Base-by-base conservation (phyloP, 2,329 filamentous ascomycete species). In the Aspergillus sp. region DNA sequence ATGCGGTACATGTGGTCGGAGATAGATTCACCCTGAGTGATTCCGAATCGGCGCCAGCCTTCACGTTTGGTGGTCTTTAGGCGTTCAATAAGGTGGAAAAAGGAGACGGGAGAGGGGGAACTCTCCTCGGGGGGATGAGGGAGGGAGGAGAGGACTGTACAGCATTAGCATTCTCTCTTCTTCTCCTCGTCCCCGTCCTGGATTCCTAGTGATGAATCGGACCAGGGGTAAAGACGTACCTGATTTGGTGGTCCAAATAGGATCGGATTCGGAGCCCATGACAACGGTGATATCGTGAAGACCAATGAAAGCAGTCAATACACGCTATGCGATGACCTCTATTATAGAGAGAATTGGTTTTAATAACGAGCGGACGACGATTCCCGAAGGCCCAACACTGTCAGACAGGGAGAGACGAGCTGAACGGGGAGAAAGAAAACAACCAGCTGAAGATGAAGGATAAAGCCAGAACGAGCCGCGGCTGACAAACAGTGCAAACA, bases 1-100 rank as follows among this genome's bases (percentile, higher is more conserved):
- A 98, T 98, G 71, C 93, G 89, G 72, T 97, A 98, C 93, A 98
- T 98, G 77, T 98, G 93, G 72, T 98, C 93, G 45, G 88, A 80
- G 63, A 98, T 96, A 2, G 88, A 94, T 69, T 98, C 93, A 65
- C 88, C 86, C 48, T 56, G 54, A 47, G 66, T 56, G 56, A 98
- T 88, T 35, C 82, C 82, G 64, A 96, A 96, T 34, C 93, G 81
- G 47, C 86, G 81, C 93, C 93, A 98, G 54, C 93, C 93, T 70
- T 96, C 93, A 50, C 93, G 85, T 69, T 94, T 94, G 51, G 87
- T 95, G 5, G 90, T 96, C 79, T 98, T 98, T 48, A 98, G 79
- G 43, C 87, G 85, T 69, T 94, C 87, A 52, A 98, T 80, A 50
- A 96, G 77, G 73, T 98, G 93, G 70, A 98, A 94, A 74, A 96